These are phyloP conservation scores for Vitis vinifera DNA, from an alignment of 164 flowering plant genomes.

Conservation along the genomic window DNA sequence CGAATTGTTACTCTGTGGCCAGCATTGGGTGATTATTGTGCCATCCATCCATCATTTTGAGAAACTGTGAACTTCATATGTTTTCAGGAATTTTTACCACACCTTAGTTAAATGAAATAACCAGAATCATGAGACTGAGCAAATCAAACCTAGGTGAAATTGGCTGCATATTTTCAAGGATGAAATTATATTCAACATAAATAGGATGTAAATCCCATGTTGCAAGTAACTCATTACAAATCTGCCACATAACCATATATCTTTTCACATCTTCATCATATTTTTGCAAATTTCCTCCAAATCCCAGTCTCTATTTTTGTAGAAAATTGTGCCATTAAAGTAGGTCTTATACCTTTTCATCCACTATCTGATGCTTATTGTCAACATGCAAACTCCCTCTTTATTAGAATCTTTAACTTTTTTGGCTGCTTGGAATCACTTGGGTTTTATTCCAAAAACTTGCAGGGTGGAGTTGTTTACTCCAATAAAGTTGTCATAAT, in stretches of 20 bases:
- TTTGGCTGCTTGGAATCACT: not conserved
- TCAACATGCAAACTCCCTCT: not conserved
- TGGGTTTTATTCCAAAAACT: constrained; percentile 1
- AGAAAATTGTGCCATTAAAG: no score
- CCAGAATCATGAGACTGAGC: not conserved
- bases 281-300: no score
- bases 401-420: not conserved
- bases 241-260: no score
- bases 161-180: no score
- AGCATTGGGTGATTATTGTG: not conserved
- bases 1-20: not conserved
- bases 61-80: no score
- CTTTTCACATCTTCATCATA: no score
- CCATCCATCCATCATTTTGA: not conserved
- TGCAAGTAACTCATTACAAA: no score
- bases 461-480: constrained; percentile 84
- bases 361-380: not conserved
- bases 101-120: not conserved
- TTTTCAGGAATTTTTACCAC: no score
- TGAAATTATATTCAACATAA: no score
- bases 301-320: no score
- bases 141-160: no score
- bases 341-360: not conserved
- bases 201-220: no score
- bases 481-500: constrained; percentile 68